These are phyloP conservation scores for Tilletia indica DNA, from an alignment of 1,284 basidiomycete genomes.

Conservation along the genomic window DNA sequence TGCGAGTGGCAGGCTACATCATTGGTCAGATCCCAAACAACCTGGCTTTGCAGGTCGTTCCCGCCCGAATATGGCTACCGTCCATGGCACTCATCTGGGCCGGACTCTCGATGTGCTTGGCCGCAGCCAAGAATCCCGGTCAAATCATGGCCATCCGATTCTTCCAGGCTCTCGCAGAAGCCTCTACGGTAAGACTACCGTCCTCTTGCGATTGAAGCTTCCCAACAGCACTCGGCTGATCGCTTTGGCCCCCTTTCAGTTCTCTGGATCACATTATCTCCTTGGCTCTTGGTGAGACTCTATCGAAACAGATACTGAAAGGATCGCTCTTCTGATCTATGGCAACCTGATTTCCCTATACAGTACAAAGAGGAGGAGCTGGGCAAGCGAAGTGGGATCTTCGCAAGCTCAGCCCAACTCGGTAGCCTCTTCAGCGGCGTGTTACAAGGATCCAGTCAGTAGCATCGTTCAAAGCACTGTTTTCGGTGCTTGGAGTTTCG, in stretches of 20 bases:
- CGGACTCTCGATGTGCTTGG: conserved; percentile 30
- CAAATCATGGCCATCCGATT: conserved; percentile 72
- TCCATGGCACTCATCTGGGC: conserved; percentile 46
- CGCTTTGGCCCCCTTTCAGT: conserved; percentile 7
- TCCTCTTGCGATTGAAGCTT: background rate
- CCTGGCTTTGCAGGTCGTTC: conserved; percentile 47
- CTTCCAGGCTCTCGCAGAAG: conserved; percentile 71
- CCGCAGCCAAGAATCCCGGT: conserved; percentile 29
- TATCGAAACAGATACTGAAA: no score
- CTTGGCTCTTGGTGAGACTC: conserved; percentile 64
- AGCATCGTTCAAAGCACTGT: background rate
- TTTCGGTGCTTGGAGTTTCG: no score
- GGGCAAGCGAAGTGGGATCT: conserved; percentile 71
- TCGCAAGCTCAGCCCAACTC: conserved; percentile 67
- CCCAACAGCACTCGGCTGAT: background rate
- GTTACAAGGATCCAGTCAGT: conserved; percentile 67
- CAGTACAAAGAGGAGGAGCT: conserved; percentile 68
- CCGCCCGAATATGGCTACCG: conserved; percentile 43
- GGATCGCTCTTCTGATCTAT: no score
- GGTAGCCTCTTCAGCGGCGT: conserved; percentile 67
- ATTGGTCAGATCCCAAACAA: conserved; percentile 39
- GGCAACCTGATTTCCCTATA: no score
- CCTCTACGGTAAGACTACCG: conserved; percentile 57
- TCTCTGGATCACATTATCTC: conserved; percentile 62
- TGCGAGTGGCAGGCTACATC: background rate